Conservation (phyloP, 176 grass and related monocot genomes). For the Rhynchospora breviuscula region DNA sequence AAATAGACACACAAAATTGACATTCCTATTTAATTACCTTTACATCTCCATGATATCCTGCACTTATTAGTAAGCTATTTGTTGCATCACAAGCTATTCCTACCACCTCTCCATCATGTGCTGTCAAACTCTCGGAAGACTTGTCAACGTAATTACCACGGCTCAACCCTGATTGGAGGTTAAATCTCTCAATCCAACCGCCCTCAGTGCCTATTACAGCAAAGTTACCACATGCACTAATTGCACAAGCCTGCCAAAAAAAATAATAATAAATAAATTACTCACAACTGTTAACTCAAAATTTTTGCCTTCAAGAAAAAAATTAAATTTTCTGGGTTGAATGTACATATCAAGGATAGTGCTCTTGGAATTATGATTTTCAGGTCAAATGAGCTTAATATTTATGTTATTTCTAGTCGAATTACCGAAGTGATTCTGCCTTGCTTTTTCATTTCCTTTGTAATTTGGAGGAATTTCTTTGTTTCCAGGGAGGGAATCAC, state of each 20-base stretch:
- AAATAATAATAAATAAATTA: background rate
- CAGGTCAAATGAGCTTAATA: background rate
- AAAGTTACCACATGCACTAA: conserved; percentile 97
- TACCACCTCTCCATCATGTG: conserved; percentile 82
- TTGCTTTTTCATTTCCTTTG: no score
- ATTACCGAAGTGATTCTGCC: no score
- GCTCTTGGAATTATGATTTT: background rate
- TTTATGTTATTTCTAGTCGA: no score
- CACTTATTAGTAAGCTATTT: conserved; percentile 77
- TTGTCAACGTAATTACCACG: conserved; percentile 70
- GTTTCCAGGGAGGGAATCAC: no score
- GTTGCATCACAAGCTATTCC: conserved; percentile 90
- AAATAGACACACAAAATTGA: background rate
- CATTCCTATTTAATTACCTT: conserved; percentile 46
- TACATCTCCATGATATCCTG: conserved; percentile 82
- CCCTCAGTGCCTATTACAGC: conserved; percentile 74
- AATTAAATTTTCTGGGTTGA: background rate
- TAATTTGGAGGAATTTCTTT: no score
- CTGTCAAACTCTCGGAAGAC: conserved; percentile 42
- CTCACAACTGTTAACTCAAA: background rate
- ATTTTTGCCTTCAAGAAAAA: background rate
- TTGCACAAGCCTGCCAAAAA: conserved; percentile 69
- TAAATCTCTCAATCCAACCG: conserved; percentile 97
- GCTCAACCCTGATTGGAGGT: conserved; percentile 83
- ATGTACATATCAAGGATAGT: background rate